A percentile compares a stretch with the other conserved stretches of the same genome.
phyloP scores from a whole-genome alignment of 2,329 filamentous ascomycete genomes.

The Cladosporium colombiae region DNA sequence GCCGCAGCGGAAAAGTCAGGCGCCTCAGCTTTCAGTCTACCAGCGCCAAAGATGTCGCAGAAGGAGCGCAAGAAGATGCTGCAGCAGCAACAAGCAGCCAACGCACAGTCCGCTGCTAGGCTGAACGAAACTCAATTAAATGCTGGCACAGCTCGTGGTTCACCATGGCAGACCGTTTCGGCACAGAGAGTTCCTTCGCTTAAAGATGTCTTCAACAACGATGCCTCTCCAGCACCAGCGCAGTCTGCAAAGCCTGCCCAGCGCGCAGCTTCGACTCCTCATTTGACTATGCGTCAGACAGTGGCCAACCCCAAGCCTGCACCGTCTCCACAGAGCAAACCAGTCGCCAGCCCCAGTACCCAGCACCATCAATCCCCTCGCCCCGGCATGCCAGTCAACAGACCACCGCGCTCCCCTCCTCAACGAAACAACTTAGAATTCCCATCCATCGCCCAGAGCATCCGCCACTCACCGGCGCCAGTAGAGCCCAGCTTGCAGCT shows the following conservation, averaged over 20 bases:
- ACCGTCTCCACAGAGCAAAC: constrained; percentile 20
- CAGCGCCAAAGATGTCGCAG: constrained; percentile 72
- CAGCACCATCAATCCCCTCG: constrained; percentile 15
- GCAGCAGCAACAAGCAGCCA: constrained; percentile 57
- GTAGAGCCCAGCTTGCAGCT: constrained; percentile 66
- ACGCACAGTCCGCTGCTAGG: constrained; percentile 28
- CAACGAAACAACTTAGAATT: constrained; percentile 38
- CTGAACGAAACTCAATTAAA: constrained; percentile 26
- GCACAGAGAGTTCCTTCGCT: constrained; percentile 53
- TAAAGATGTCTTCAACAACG: constrained; percentile 50
- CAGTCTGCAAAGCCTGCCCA: constrained; percentile 33
- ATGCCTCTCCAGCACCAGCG: constrained; percentile 34
- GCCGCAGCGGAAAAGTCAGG: constrained; percentile 34
- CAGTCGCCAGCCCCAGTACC: constrained; percentile 25
- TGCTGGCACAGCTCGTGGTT: constrained; percentile 12
- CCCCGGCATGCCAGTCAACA: constrained; percentile 28
- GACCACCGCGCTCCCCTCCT: constrained; percentile 17
- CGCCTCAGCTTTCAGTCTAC: constrained; percentile 35
- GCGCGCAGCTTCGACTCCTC: constrained; percentile 44
- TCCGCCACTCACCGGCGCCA: constrained; percentile 57
- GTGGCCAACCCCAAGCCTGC: constrained; percentile 49
- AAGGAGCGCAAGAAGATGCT: constrained; percentile 87
- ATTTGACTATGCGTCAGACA: constrained; percentile 64
- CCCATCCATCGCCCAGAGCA: constrained; percentile 45
- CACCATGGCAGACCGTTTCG: constrained; percentile 64